Conservation (phyloP, 1,284 basidiomycete genomes). For the Inonotus hispidus region DNA sequence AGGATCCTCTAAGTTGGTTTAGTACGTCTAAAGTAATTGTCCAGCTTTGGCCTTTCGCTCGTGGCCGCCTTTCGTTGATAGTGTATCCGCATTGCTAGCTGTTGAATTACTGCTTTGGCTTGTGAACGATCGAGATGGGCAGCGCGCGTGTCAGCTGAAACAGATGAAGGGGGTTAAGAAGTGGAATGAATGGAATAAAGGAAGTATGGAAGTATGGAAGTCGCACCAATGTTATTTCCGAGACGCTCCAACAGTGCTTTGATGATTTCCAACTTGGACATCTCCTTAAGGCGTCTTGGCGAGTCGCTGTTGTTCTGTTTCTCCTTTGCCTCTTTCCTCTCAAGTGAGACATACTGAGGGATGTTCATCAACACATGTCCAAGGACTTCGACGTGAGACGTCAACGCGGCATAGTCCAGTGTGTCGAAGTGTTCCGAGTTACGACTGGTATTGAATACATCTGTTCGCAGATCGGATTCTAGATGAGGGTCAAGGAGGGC, state of each 20-base stretch:
- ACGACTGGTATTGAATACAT: slow-evolving; percentile 36
- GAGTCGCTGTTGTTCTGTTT: slow-evolving; percentile 14
- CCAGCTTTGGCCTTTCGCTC: not conserved
- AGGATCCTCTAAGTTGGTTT: not conserved
- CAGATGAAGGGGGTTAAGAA: not conserved
- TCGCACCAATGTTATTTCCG: slow-evolving; percentile 59
- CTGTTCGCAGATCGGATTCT: not conserved
- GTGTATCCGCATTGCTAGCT: slow-evolving; percentile 52
- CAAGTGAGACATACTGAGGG: slow-evolving; percentile 42
- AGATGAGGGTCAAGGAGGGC: slow-evolving; percentile 24
- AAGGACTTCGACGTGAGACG: slow-evolving; percentile 48
- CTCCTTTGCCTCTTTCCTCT: slow-evolving; percentile 34
- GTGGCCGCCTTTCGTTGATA: slow-evolving; percentile 41
- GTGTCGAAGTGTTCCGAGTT: slow-evolving; percentile 34
- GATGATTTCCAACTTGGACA: slow-evolving; percentile 40
- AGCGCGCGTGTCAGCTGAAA: slow-evolving; percentile 61
- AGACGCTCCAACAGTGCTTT: slow-evolving; percentile 41
- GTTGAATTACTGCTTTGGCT: slow-evolving; percentile 59
- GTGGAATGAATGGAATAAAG: not conserved
- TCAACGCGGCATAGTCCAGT: slow-evolving; percentile 55
- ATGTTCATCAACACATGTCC: slow-evolving; percentile 52
- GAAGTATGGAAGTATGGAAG: slow-evolving; percentile 12
- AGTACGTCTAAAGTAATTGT: not conserved
- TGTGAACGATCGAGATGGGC: slow-evolving; percentile 67
- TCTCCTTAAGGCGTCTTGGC: slow-evolving; percentile 27